Conservation (phyloP, 768 basidiomycete genomes). For the Kwoniella sp. region DNA sequence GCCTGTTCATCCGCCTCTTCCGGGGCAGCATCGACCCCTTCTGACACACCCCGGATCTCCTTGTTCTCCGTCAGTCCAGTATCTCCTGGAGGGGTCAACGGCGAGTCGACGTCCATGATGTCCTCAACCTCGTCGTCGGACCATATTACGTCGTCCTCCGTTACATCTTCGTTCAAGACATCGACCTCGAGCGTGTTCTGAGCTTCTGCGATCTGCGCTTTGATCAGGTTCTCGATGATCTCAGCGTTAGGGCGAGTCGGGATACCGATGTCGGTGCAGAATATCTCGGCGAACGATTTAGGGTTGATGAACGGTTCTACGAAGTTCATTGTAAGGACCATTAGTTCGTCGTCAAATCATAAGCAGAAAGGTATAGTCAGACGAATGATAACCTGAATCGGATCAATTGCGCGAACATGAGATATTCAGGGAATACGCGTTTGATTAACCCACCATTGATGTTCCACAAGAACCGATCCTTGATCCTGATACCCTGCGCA, state of each 20-base stretch:
- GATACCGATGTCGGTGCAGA: conserved; percentile 86
- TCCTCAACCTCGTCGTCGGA: conserved; percentile 38
- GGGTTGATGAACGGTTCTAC: conserved; percentile 80
- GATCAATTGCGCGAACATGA: background rate
- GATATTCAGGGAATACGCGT: background rate
- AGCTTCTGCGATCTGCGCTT: conserved; percentile 87
- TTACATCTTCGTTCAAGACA: conserved; percentile 58
- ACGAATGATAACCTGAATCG: background rate
- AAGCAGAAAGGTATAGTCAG: background rate
- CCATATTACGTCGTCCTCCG: conserved; percentile 47
- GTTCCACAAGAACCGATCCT: conserved; percentile 97
- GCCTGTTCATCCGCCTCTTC: conserved; percentile 47
- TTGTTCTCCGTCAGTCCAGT: conserved; percentile 23
- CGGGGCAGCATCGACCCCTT: conserved; percentile 40
- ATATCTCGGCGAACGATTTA: conserved; percentile 78
- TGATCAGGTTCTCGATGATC: conserved; percentile 81
- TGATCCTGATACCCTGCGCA: conserved; percentile 83
- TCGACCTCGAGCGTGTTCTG: conserved; percentile 77
- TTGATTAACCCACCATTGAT: conserved; percentile 63
- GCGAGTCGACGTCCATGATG: conserved; percentile 13
- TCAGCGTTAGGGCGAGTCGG: conserved; percentile 69
- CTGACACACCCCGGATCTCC: conserved; percentile 2
- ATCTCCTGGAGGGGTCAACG: background rate
- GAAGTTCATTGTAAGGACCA: too few relatives aligned
- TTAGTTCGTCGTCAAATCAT: too few relatives aligned